phyloP scores from a whole-genome alignment of 2,329 filamentous ascomycete species.

The Leptosphaerulina australis region DNA sequence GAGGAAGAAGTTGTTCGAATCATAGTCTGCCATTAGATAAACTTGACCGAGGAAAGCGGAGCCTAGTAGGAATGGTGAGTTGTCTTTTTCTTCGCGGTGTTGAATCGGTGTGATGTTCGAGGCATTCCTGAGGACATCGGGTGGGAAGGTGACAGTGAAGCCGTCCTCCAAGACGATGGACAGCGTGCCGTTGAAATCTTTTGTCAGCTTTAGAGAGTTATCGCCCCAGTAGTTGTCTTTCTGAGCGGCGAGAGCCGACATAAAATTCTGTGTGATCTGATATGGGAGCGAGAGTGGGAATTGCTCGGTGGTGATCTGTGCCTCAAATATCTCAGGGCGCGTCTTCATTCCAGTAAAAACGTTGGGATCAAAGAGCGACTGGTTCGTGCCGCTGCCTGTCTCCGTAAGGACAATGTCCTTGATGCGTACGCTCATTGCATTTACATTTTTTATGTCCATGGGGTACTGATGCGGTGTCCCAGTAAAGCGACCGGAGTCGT shows the following conservation, averaged over 20 bases:
- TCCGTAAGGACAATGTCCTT: slow-evolving; percentile 50
- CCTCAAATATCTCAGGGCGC: slow-evolving; percentile 44
- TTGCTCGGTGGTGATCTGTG: slow-evolving; percentile 52
- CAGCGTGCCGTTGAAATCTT: slow-evolving; percentile 48
- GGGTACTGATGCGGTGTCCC: slow-evolving; percentile 42
- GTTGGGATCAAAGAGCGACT: slow-evolving; percentile 44
- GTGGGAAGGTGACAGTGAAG: slow-evolving; percentile 49
- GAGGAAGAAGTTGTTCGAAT: slow-evolving; percentile 50
- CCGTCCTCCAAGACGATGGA: slow-evolving; percentile 51
- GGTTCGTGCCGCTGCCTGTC: slow-evolving; percentile 35
- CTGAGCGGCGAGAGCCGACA: slow-evolving; percentile 43
- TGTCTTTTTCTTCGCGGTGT: slow-evolving; percentile 34
- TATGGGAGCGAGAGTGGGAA: slow-evolving; percentile 51
- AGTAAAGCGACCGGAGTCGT: slow-evolving; percentile 52
- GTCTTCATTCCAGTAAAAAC: slow-evolving; percentile 43
- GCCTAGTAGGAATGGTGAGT: slow-evolving; percentile 47
- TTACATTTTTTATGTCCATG: slow-evolving; percentile 39
- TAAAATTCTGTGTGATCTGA: slow-evolving; percentile 50
- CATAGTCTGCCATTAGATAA: slow-evolving; percentile 54
- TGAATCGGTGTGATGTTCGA: slow-evolving; percentile 49
- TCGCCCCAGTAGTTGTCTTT: slow-evolving; percentile 48
- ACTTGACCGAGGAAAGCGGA: slow-evolving; percentile 52
- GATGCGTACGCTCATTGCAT: slow-evolving; percentile 49
- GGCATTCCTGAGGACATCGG: slow-evolving; percentile 46
- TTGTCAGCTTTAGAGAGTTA: slow-evolving; percentile 46